These are phyloP conservation scores for Geotrichum citri-aurantii DNA, from an alignment of 1,139 yeast species.

Conservation along the genomic window DNA sequence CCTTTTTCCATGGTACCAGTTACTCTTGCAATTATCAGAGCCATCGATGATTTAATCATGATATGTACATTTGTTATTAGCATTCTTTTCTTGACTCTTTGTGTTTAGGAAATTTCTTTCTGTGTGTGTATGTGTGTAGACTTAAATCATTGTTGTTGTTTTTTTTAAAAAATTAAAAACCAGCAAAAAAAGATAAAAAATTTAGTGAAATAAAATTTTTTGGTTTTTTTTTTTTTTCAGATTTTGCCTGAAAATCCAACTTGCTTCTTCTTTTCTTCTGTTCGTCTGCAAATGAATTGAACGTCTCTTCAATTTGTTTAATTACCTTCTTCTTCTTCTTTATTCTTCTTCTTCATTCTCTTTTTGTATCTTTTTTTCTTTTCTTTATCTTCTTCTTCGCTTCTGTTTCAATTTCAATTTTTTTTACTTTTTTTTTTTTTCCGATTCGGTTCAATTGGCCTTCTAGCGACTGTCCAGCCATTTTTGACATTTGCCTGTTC, in stretches of 20 bases:
- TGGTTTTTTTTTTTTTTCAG: background rate
- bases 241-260: background rate
- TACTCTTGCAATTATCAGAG: too few relatives aligned
- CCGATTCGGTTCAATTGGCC: background rate
- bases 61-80: too few relatives aligned
- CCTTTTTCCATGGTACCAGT: too few relatives aligned
- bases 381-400: too few relatives aligned
- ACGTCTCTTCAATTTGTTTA: background rate
- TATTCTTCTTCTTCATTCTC: background rate
- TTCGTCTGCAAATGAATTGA: background rate
- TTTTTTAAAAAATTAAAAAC: background rate
- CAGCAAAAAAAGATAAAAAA: background rate
- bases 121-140: too few relatives aligned
- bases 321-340: background rate
- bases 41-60: too few relatives aligned
- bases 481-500: background rate
- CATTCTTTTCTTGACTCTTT: too few relatives aligned
- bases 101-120: too few relatives aligned
- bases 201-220: background rate
- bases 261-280: background rate
- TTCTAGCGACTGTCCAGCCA: background rate
- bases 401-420: too few relatives aligned
- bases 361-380: background rate
- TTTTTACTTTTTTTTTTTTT: background rate
- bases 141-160: too few relatives aligned